Evolutionary conservation across 441 rosid species (phyloP).

Genomic region (Theobroma grandiflorum): DNA sequence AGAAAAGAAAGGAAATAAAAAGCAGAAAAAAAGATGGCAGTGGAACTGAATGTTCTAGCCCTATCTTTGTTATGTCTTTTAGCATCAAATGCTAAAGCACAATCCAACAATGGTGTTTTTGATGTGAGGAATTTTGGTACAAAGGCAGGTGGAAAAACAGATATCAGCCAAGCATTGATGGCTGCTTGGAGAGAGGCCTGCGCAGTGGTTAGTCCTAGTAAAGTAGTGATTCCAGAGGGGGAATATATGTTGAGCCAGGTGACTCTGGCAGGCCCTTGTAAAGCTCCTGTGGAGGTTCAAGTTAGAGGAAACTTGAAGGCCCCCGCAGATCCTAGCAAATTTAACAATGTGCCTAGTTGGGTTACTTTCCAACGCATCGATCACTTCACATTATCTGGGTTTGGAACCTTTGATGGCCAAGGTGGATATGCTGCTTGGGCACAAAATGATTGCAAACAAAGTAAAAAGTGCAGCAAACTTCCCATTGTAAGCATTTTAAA

Average conservation of each 20-base stretch:
- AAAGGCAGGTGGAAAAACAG: not conserved
- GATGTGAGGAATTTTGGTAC: not conserved
- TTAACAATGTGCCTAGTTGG: constrained; percentile 41
- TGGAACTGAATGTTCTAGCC: not conserved
- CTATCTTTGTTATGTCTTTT: not conserved
- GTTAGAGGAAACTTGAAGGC: constrained; percentile 46
- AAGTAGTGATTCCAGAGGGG: constrained; percentile 39
- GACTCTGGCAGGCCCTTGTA: constrained; percentile 40
- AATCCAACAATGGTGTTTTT: not conserved
- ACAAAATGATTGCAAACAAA: constrained; percentile 20
- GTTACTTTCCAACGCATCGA: constrained; percentile 33
- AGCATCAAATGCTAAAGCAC: not conserved
- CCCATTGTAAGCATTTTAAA: constrained; percentile 22
- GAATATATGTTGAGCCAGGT: constrained; percentile 31
- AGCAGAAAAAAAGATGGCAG: no score
- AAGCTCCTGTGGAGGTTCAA: constrained; percentile 33
- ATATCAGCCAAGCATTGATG: constrained; percentile 32
- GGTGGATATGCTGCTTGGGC: constrained; percentile 31
- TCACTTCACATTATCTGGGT: constrained; percentile 27
- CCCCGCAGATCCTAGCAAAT: not conserved
- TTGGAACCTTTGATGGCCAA: constrained; percentile 40
- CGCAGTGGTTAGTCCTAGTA: constrained; percentile 22
- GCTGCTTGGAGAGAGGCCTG: constrained; percentile 42
- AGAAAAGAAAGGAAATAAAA: no score
- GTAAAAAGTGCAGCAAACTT: constrained; percentile 17